Percentiles rank a stretch among this genome's conserved stretches.
phyloP scores from a whole-genome alignment of 2,329 filamentous ascomycete species.

The Biscogniauxia marginata region DNA sequence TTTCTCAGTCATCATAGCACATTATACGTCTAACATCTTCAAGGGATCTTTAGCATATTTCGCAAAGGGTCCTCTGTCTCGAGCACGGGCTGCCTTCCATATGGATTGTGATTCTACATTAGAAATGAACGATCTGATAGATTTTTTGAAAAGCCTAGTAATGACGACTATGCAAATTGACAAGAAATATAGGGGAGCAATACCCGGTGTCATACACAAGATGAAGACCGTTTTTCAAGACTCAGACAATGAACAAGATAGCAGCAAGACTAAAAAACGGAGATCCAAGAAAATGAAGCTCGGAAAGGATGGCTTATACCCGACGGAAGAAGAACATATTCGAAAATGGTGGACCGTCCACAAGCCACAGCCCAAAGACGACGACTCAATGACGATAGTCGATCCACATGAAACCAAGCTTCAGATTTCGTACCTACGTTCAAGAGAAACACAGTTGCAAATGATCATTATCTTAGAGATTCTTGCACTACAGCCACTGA shows the following conservation, averaged over 20 bases:
- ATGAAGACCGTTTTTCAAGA: slow-evolving; percentile 57
- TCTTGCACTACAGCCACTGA: slow-evolving; percentile 63
- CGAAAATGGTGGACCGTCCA: slow-evolving; percentile 68
- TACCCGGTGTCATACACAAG: slow-evolving; percentile 60
- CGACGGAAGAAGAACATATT: slow-evolving; percentile 62
- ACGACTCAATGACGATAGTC: slow-evolving; percentile 42
- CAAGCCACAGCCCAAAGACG: slow-evolving; percentile 48
- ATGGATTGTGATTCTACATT: slow-evolving; percentile 59
- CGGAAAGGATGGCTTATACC: slow-evolving; percentile 68
- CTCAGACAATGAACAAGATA: slow-evolving; percentile 53
- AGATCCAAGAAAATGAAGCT: slow-evolving; percentile 65
- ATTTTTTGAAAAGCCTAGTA: slow-evolving; percentile 68
- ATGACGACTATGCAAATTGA: slow-evolving; percentile 67
- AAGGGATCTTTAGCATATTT: slow-evolving; percentile 80
- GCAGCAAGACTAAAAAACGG: slow-evolving; percentile 45
- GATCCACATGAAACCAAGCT: slow-evolving; percentile 56
- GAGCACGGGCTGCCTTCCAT: slow-evolving; percentile 69
- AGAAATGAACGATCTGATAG: slow-evolving; percentile 61
- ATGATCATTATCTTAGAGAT: slow-evolving; percentile 78
- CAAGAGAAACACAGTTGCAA: slow-evolving; percentile 76
- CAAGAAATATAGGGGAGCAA: slow-evolving; percentile 74
- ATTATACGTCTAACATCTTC: slow-evolving; percentile 38
- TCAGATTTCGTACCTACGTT: slow-evolving; percentile 64
- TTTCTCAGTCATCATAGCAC: slow-evolving; percentile 10
- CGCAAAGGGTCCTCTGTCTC: slow-evolving; percentile 75